These are phyloP conservation scores for Pseudomassariella vexata DNA, from an alignment of 2,329 filamentous ascomycete genomes.

Conservation along the genomic window DNA sequence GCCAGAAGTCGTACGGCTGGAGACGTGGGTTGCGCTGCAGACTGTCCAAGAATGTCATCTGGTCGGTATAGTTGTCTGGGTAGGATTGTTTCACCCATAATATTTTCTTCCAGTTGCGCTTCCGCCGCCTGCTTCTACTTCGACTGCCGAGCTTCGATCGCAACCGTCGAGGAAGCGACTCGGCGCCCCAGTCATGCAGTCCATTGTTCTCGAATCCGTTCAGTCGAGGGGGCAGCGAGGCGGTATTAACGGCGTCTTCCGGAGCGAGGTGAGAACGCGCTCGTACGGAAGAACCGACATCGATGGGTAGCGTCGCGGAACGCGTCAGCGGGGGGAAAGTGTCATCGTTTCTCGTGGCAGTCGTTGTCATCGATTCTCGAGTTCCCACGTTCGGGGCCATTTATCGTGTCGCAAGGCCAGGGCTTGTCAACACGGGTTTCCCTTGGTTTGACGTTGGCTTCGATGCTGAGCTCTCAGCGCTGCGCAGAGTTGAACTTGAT, in stretches of 20 bases:
- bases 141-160: constrained; percentile 48
- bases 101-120: constrained; percentile 85
- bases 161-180: constrained; percentile 28
- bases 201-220: constrained; percentile 30
- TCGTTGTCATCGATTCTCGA: background rate
- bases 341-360: constrained; percentile 1
- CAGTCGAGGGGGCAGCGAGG: constrained; percentile 53
- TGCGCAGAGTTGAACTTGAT: too few relatives aligned
- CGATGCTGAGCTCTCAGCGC: too few relatives aligned
- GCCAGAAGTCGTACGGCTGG: constrained; percentile 97
- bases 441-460: too few relatives aligned
- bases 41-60: constrained; percentile 92
- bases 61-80: constrained; percentile 98
- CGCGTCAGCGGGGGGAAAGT: constrained; percentile 24
- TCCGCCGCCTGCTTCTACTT: constrained; percentile 62
- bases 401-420: background rate
- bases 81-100: constrained; percentile 98
- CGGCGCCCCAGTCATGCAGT: constrained; percentile 25
- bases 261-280: constrained; percentile 70
- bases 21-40: constrained; percentile 90
- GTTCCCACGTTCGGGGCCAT: constrained; percentile 2
- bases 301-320: constrained; percentile 32
- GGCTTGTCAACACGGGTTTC: background rate
- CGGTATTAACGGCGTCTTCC: constrained; percentile 71
- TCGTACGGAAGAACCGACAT: constrained; percentile 26